Conservation (phyloP, 192 early-diverging fungal species). For the Backusella morwellensis region DNA sequence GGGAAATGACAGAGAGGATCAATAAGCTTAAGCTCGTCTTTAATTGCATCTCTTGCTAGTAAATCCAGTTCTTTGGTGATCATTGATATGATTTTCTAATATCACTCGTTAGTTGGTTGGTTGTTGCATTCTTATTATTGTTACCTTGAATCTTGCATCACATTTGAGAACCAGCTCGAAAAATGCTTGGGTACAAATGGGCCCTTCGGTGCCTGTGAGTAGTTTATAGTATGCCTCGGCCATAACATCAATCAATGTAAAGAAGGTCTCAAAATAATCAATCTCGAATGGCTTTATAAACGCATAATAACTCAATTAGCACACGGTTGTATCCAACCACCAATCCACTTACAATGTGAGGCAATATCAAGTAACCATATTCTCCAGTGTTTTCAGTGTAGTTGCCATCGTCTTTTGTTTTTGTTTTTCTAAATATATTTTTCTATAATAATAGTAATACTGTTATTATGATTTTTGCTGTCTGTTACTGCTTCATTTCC, state of each 20-base stretch:
- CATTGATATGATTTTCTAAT: slow-evolving; percentile 57
- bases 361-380: slow-evolving; percentile 38
- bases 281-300: slow-evolving; percentile 56
- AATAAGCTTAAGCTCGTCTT: slow-evolving; percentile 55
- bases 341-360: slow-evolving; percentile 39
- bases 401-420: slow-evolving; percentile 37
- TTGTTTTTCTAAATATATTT: slow-evolving; percentile 50
- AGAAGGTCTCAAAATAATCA: slow-evolving; percentile 68
- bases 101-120: not conserved
- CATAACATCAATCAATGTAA: slow-evolving; percentile 62
- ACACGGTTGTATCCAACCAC: not conserved
- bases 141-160: slow-evolving; percentile 60
- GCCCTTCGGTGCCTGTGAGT: slow-evolving; percentile 21
- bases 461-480: not conserved
- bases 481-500: not conserved
- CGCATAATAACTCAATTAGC: not conserved
- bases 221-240: slow-evolving; percentile 57
- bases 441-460: slow-evolving; percentile 24
- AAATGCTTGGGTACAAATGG: slow-evolving; percentile 43
- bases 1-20: slow-evolving; percentile 47
- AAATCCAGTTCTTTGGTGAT: slow-evolving; percentile 65
- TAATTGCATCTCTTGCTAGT: slow-evolving; percentile 57
- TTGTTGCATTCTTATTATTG: not conserved
- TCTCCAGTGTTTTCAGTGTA: slow-evolving; percentile 35
- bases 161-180: slow-evolving; percentile 65